Evolutionary conservation across 345 rosid genomes (phyloP).

Genomic region (Aurinia saxatilis): DNA sequence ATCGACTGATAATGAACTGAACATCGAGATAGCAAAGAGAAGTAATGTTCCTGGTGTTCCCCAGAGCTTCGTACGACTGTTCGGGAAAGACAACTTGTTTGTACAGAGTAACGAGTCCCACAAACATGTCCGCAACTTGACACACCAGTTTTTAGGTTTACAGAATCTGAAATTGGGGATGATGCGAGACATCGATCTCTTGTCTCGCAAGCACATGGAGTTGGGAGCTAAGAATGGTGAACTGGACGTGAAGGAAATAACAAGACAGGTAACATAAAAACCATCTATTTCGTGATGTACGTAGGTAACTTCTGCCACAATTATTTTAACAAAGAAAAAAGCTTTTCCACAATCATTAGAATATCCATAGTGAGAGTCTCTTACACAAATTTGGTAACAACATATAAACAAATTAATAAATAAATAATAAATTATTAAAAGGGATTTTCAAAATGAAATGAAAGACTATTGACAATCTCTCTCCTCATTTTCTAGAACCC

Average conservation of each 20-base stretch:
- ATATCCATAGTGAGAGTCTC: too few relatives aligned
- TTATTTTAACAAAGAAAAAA: too few relatives aligned
- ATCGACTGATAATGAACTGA: neutral
- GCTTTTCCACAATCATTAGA: too few relatives aligned
- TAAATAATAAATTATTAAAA: too few relatives aligned
- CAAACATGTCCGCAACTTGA: neutral
- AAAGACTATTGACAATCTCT: too few relatives aligned
- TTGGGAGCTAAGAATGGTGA: neutral
- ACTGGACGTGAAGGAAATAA: constrained; percentile 3
- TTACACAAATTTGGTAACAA: too few relatives aligned
- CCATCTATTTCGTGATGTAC: too few relatives aligned
- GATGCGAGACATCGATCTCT: neutral
- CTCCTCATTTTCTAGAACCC: too few relatives aligned
- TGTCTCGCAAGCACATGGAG: neutral
- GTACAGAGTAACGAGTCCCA: neutral
- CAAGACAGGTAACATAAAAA: constrained; percentile 17
- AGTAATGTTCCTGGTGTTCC: neutral
- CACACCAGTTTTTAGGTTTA: neutral
- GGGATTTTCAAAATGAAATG: too few relatives aligned
- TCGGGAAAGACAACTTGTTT: constrained; percentile 14
- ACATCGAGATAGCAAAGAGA: constrained; percentile 9
- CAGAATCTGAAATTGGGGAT: neutral
- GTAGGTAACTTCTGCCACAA: too few relatives aligned
- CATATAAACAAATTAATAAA: too few relatives aligned
- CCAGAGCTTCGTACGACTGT: neutral